Evolutionary conservation across 176 grass and related monocot genomes (phyloP), one percentile per base, ranked within the genome.

Genomic region (Cenchrus americanus): DNA sequence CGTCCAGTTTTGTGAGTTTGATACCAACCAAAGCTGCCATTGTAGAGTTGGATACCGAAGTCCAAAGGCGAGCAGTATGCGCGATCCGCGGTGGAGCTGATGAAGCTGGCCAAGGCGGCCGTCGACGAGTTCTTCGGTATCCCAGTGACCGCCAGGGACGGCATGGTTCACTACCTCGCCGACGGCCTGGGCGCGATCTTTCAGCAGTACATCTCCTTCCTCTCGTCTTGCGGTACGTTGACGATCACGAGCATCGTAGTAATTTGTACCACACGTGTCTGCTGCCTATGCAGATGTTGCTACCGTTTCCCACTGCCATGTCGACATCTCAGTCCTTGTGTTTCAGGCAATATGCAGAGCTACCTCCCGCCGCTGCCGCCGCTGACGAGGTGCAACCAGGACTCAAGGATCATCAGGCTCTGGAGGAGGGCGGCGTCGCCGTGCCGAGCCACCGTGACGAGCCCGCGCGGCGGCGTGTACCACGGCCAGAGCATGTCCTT

Each of bases 101-200:
- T 95, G 93, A 95, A 94, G 91, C 14, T 95, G 37, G 91, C 87
- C 75, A 94, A 98, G 87, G 79, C 76, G 63, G 92, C 93, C 7
- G 57, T 94, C 21, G 91, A 95, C 23, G 96, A 98, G 69, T 95
- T 95, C 87, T 95, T 98, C 24, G 91, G 87, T 49, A 90, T 98
- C 23, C 91, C 89, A 19, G 91, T 94, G 41, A 87, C 53, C 7
- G 89, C 73, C 7, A 90, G 85, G 24, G 93, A 92, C 17, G 89
- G 83, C 79, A 71, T 98, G 93, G 89, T 95, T 15, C 91, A 90
- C 71, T 84, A 94, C 81, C 91, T 98, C 43, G 89, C 91, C 8
- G 89, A 90, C 73, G 87, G 91, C 32, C 57, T 93, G 58, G 87
- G 80, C 11, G 66, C 80, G 5, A 75, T 95, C 82, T 82, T 95